Percentiles rank a stretch among this genome's conserved stretches.
These are phyloP conservation scores for Starmerella gropengiesseri DNA, from an alignment of 805 yeast genomes.

Conservation along the genomic window DNA sequence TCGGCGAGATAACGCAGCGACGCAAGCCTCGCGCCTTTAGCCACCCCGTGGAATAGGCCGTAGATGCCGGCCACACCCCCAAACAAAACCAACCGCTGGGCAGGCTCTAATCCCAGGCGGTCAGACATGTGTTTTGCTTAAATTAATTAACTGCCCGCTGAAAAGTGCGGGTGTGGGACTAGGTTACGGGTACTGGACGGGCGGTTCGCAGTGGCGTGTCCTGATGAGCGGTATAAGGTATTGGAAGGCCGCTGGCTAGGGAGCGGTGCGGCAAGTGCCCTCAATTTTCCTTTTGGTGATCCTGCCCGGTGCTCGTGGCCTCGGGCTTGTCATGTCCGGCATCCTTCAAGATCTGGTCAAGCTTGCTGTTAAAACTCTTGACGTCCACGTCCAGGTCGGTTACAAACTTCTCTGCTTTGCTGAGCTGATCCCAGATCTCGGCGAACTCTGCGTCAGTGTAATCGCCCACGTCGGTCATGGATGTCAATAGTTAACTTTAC, in stretches of 20 bases:
- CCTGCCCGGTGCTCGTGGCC: not conserved
- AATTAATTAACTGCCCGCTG: not conserved
- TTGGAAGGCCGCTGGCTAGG: no score
- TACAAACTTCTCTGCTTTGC: conserved; percentile 22
- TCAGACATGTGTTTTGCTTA: no score
- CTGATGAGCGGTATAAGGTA: no score
- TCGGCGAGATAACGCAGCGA: conserved; percentile 59
- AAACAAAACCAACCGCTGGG: conserved; percentile 15
- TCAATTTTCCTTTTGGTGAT: no score
- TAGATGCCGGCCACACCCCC: conserved; percentile 20
- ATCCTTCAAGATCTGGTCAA: conserved; percentile 19
- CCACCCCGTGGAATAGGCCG: conserved; percentile 40
- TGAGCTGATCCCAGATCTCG: conserved; percentile 23
- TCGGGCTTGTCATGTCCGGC: not conserved
- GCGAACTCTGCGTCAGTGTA: conserved; percentile 22
- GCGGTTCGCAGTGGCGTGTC: not conserved
- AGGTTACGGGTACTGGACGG: conserved; percentile 3
- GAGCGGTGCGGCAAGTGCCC: no score
- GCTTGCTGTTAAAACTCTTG: conserved; percentile 18
- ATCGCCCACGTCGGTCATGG: conserved; percentile 24
- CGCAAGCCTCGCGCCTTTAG: conserved; percentile 45
- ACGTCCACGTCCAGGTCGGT: conserved; percentile 20
- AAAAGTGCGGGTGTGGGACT: not conserved
- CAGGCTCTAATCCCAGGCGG: conserved; percentile 17
- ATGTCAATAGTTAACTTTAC: not conserved